Percentiles rank a stretch among this genome's conserved stretches.
These are phyloP conservation scores for Chlamydomonas eustigma DNA, from an alignment of 139 green algal species.

Conservation along the genomic window DNA sequence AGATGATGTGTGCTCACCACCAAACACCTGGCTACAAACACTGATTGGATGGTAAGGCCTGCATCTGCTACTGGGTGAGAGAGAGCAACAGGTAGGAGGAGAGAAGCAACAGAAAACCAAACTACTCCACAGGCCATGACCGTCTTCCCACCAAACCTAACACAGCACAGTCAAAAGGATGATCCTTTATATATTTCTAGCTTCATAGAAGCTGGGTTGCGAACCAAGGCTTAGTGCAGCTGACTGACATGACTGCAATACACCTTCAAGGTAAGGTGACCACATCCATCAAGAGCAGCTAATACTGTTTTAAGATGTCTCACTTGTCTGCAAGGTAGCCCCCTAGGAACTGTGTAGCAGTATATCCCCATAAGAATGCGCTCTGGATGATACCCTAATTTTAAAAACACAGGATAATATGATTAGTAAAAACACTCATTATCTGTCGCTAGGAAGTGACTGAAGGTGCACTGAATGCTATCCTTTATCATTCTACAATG, in stretches of 20 bases:
- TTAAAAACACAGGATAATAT: no score
- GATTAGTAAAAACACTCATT: no score
- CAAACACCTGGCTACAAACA: constrained; percentile 57
- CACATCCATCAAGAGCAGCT: neutral
- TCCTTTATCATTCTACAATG: no score
- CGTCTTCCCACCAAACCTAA: constrained; percentile 62
- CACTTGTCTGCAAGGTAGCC: constrained; percentile 79
- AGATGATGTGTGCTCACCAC: no score
- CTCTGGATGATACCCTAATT: constrained; percentile 86
- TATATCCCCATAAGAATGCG: constrained; percentile 94
- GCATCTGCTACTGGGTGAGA: constrained; percentile 23
- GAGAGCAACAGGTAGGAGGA: constrained; percentile 66
- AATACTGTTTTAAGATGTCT: constrained; percentile 9
- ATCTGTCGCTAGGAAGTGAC: constrained; percentile 16
- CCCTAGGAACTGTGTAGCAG: constrained; percentile 80
- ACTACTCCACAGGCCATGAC: constrained; percentile 78
- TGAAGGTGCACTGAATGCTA: neutral
- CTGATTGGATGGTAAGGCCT: constrained; percentile 54
- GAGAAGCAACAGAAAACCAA: constrained; percentile 77
- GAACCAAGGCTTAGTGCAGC: no score
- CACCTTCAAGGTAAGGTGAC: no score
- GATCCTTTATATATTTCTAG: no score
- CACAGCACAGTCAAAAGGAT: no score
- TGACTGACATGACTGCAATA: no score
- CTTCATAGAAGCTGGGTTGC: no score